Percentiles rank a stretch among this genome's conserved stretches.
These are phyloP conservation scores for Alternaria ethzedia DNA, from an alignment of 2,329 filamentous ascomycete genomes.

Conservation along the genomic window DNA sequence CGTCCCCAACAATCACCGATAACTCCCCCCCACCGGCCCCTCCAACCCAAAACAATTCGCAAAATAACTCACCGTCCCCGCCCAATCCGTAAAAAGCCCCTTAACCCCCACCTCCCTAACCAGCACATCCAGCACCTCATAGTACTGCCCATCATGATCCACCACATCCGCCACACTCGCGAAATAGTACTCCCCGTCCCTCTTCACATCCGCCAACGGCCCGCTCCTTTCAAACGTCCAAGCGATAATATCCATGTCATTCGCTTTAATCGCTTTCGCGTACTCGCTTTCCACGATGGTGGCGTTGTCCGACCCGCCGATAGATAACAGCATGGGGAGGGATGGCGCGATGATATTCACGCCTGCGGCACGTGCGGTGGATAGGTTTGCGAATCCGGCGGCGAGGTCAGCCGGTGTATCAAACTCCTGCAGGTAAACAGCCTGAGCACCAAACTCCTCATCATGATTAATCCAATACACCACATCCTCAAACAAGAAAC, in stretches of 20 bases:
- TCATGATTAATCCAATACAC: slow-evolving; percentile 70
- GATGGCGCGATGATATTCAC: slow-evolving; percentile 68
- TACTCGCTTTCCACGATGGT: slow-evolving; percentile 66
- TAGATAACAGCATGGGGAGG: slow-evolving; percentile 63
- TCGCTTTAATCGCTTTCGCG: slow-evolving; percentile 63
- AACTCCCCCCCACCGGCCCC: slow-evolving; percentile 22
- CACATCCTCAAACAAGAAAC: slow-evolving; percentile 66
- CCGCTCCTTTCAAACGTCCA: slow-evolving; percentile 71
- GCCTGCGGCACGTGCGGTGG: slow-evolving; percentile 60
- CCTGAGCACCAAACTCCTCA: slow-evolving; percentile 65
- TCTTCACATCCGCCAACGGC: slow-evolving; percentile 57
- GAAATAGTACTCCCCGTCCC: slow-evolving; percentile 41
- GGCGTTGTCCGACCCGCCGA: slow-evolving; percentile 54
- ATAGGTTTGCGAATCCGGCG: slow-evolving; percentile 60
- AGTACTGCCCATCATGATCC: slow-evolving; percentile 68
- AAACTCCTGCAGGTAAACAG: slow-evolving; percentile 67
- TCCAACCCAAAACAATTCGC: slow-evolving; percentile 68
- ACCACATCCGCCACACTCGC: slow-evolving; percentile 59
- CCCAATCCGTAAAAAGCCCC: slow-evolving; percentile 71
- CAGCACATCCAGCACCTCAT: slow-evolving; percentile 66
- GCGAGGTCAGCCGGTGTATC: slow-evolving; percentile 57
- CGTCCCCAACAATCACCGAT: background rate
- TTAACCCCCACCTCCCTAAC: slow-evolving; percentile 64
- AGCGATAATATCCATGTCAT: slow-evolving; percentile 68
- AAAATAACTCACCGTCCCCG: slow-evolving; percentile 69